phyloP scores from a whole-genome alignment of 495 filamentous ascomycete species.

The Chaetomium tenue region DNA sequence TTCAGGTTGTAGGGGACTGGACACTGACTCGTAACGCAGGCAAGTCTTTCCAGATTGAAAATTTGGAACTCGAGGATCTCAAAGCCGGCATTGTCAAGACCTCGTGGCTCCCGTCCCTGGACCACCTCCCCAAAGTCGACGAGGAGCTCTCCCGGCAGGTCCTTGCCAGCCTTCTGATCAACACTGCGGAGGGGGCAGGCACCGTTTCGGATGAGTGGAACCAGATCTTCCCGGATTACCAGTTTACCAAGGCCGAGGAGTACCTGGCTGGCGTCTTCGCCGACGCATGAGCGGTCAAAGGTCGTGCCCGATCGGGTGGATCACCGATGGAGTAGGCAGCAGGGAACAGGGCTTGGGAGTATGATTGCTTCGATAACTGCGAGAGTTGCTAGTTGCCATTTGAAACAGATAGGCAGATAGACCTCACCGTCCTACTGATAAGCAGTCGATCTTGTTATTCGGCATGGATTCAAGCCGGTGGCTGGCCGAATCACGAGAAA shows the following conservation, averaged over 20 bases:
- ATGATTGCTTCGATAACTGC: too few relatives aligned
- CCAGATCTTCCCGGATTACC: slow-evolving; percentile 49
- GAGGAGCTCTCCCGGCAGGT: slow-evolving; percentile 24
- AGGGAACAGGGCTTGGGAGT: too few relatives aligned
- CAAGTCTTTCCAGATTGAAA: slow-evolving; percentile 4
- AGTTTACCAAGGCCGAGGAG: slow-evolving; percentile 47
- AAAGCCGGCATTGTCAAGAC: slow-evolving; percentile 44
- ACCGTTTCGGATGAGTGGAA: slow-evolving; percentile 53
- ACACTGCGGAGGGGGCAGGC: slow-evolving; percentile 39
- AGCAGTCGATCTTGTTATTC: too few relatives aligned
- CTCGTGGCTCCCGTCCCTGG: slow-evolving; percentile 41
- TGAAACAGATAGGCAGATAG: too few relatives aligned
- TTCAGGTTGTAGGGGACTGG: too few relatives aligned
- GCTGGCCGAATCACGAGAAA: too few relatives aligned
- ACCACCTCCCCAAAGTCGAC: too few relatives aligned
- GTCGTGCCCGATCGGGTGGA: neutral
- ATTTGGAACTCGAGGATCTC: neutral
- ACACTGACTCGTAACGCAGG: neutral
- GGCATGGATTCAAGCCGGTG: too few relatives aligned
- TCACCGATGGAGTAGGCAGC: too few relatives aligned
- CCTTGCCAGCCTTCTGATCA: slow-evolving; percentile 39
- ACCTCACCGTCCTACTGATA: too few relatives aligned
- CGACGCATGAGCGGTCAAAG: neutral
- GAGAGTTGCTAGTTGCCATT: too few relatives aligned
- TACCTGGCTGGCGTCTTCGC: slow-evolving; percentile 37